These are phyloP conservation scores for Niebla homalea DNA, from an alignment of 495 filamentous ascomycete species.

Conservation along the genomic window DNA sequence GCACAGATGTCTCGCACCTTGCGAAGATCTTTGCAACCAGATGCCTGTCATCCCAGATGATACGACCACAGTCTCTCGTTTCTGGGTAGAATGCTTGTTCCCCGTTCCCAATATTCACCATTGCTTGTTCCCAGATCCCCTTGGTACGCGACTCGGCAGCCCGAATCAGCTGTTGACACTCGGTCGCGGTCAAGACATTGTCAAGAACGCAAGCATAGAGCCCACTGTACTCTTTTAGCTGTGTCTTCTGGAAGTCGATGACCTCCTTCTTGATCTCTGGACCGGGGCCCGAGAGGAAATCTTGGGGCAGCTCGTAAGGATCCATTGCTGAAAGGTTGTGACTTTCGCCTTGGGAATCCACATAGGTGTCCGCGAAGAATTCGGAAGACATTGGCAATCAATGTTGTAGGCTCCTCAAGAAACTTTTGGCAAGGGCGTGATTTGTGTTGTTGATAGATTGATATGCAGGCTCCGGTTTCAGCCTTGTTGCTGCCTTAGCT, in stretches of 20 bases:
- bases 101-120: conserved; percentile 57
- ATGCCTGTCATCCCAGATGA: conserved; percentile 56
- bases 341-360: neutral
- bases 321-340: neutral
- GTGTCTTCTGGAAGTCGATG: conserved; percentile 34
- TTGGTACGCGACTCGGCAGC: conserved; percentile 38
- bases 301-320: neutral
- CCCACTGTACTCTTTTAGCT: conserved; percentile 46
- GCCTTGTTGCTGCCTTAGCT: conserved; percentile 5
- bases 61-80: conserved; percentile 56
- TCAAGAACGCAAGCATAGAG: conserved; percentile 51
- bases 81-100: conserved; percentile 40
- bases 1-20: conserved; percentile 30
- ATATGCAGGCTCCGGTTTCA: neutral
- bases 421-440: neutral
- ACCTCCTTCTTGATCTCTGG: conserved; percentile 19
- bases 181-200: conserved; percentile 43
- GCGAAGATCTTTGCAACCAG: conserved; percentile 49
- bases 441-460: neutral
- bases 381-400: no score
- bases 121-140: conserved; percentile 47
- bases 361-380: no score
- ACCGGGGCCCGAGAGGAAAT: conserved; percentile 4
- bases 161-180: conserved; percentile 44
- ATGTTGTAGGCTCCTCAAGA: no score